Evolutionary conservation across 345 rosid genomes (phyloP), one percentile per base, ranked within the genome.

Genomic region (Cardiospermum halicacabum): DNA sequence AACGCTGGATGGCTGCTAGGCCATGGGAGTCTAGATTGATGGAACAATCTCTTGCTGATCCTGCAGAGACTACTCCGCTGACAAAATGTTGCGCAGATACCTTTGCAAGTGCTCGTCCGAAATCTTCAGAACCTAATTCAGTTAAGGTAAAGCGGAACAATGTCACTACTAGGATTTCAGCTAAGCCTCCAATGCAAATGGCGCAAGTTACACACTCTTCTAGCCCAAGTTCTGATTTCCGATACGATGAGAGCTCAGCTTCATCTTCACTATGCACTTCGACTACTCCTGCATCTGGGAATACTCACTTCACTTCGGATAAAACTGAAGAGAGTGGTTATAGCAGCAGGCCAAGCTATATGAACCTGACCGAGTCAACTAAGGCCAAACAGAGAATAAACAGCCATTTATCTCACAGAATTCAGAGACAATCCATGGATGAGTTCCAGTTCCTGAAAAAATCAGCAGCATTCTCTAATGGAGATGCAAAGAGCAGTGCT

Each of bases 1-100:
- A 90, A 64, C 94, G 99, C 45, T 93, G 99, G 99, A 91, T 93
- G 99, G 97, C 96, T 1, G 91, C 96, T 43, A 78, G 82, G 78
- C 99, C 99, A 72, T 93, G 97, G 99, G 99, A 91, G 78, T 80
- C 91, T 7, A 72, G 97, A 63, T 72, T 88, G 80, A 82, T 85
- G 92, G 97, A 91, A 51, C 78, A 73, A 74, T 75, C 83, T 42
- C 64, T 64, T 5, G 25, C 73, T 11, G 79, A 78, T 30, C 65
- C 69, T 11, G 59, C 74, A 0, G 79, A 77, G 25, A 57, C 59
- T 22, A 82, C 82, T 18, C 83, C 84, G 11, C 80, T 78, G 18
- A 69, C 65, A 3, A 80, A 76, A 70, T 47, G 68, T 21, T 77
- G 71, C 53, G 66, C 56, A 36, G 69, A 59, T 21, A 63, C 77